Base-by-base conservation (phyloP, 2,329 filamentous ascomycete species). In the Emydomyces testavorans region DNA sequence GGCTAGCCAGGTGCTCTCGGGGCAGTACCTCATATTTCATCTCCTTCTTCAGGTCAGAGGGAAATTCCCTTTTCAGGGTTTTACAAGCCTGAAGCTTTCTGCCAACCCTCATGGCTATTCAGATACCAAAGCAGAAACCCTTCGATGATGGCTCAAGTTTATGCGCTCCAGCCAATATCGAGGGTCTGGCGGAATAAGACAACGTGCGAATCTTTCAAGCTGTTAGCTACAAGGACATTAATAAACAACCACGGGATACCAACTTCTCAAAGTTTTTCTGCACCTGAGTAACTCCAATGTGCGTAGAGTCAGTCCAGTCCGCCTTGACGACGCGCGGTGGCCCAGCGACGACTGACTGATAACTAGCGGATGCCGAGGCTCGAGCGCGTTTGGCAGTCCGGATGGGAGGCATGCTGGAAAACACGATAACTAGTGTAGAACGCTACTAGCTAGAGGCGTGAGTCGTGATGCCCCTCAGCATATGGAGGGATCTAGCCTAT, bases 311-410 rank as follows among this genome's bases (percentile, higher is more conserved):
- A 15, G 29, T 24, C 38, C 38, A 41, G n/a, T 40, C 37, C 15
- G 37, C 6, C 23, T 13, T 40, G 6, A 40, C 37, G 6, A 28
- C 10, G 28, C 37, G 37, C 37, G 37, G 37, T 4, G 37, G 37
- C 21, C 37, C 37, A 40, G 37, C 26, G 37, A 40, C 37, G 16
- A 41, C 29, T 41, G 36, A 24, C 36, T 39, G 36, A 41, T 41
- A 41, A 24, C 18, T 23, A 29, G 15, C 38, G 11, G 38, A 24
- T 16, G 38, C 38, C 29, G 16, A 24, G 18, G 38, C 38, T n/a
- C 38, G 23, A 41, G 23, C 5, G 18, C 15, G 39, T 32, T 21
- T 31, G 32, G 39, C 26, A 31, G 39, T 10, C 39, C n/a, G 28
- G 6, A 41, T 41, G 18, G 2, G 38, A n/a, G 23, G n/a, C 38